phyloP scores from a whole-genome alignment of 164 flowering plant genomes.

The Tetrastigma voinierianum region DNA sequence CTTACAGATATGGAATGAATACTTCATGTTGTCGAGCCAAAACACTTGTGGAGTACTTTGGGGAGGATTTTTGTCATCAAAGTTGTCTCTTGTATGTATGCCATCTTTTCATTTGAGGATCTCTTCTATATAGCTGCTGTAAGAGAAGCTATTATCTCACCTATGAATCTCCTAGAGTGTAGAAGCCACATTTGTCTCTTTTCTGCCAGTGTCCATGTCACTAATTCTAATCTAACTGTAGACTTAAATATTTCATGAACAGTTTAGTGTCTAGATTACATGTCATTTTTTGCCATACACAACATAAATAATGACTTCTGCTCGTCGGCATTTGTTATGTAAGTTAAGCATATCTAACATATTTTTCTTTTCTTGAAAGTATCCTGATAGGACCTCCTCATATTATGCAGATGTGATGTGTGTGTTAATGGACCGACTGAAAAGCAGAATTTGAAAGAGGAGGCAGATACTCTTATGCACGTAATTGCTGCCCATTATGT shows the following conservation, averaged over 20 bases:
- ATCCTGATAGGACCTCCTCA: background rate
- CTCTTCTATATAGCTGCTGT: background rate
- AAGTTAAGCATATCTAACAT: no score
- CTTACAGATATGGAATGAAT: constrained; percentile 80
- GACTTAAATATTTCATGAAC: no score
- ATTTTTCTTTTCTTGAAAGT: background rate
- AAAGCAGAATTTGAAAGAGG: constrained; percentile 58
- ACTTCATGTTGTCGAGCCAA: constrained; percentile 79
- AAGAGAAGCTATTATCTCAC: background rate
- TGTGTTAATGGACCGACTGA: constrained; percentile 74
- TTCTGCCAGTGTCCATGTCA: no score
- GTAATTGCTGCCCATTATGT: constrained; percentile 50
- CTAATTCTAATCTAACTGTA: no score
- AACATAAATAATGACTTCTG: no score
- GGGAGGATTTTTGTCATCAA: constrained; percentile 54
- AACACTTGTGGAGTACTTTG: constrained; percentile 81
- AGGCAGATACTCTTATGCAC: constrained; percentile 54
- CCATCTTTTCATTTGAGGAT: constrained; percentile 9
- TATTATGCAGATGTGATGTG: constrained; percentile 80
- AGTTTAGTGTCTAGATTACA: no score
- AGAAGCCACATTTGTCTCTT: background rate
- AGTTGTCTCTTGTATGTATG: constrained; percentile 67
- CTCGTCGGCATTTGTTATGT: no score
- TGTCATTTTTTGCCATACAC: no score
- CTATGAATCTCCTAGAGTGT: background rate